Evolutionary conservation across 2,329 filamentous ascomycete genomes (phyloP), one percentile per base, ranked within the genome.

Genomic region (Acrocalymma vagum): DNA sequence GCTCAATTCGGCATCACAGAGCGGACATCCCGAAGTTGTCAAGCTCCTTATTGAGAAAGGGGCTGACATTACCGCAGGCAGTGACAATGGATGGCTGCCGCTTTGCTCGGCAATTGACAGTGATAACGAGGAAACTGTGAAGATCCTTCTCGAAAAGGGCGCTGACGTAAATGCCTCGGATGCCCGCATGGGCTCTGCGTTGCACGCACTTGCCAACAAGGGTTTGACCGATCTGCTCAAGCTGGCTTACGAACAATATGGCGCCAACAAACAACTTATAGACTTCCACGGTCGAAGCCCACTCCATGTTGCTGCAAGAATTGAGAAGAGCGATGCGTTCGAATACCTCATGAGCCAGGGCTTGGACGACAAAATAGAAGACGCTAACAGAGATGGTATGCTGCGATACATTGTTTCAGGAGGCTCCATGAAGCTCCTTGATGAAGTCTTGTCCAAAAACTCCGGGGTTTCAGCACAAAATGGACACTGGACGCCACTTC

Each of bases 401-500:
- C 14, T 45, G 2, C 25, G 16, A 14, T 42, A 38, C 27, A 45
- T 45, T 8, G 27, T 42, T 14, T 41, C 42, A 9, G 33, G 38
- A 20, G 42, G 42, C 11, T 49, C 45, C 1, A 8, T 40, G 9
- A 20, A 39, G n/a, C n/a, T 45, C 17, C 18, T 49, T 9, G 18
- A 38, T n/a, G 10, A 7, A 18, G 22, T 40, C 8, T 14, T 46
- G 3, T 29, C 15, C 3, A 9, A 37, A 6, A n/a, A n/a, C n/a
- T n/a, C n/a, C n/a, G n/a, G n/a, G n/a, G n/a, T n/a, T n/a, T n/a
- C n/a, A n/a, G n/a, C n/a, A n/a, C n/a, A n/a, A n/a, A 17, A 20
- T 9, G 18, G 17, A 10, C n/a, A 29, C 10, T 48, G 39, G 44
- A 37, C 18, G 11, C 39, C 40, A 8, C 39, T 48, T 21, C 44